Conservation (phyloP, 2,329 filamentous ascomycete species). For the Venturia oleaginea region DNA sequence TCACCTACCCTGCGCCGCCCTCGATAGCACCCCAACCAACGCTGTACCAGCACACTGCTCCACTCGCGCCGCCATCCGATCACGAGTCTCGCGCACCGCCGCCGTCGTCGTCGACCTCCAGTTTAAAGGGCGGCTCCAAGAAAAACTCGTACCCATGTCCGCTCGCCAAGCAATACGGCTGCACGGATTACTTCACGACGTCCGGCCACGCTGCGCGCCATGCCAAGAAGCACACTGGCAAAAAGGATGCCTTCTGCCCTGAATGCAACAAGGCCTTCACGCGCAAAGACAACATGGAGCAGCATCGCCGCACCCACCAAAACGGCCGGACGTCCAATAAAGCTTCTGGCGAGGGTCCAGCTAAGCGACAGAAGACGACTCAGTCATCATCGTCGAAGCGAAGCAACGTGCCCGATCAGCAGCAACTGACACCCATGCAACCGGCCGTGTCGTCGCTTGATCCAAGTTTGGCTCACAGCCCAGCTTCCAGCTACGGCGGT, state of each 20-base stretch:
- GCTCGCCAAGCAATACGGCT: constrained; percentile 60
- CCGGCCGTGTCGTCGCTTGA: constrained; percentile 6
- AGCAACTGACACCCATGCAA: background rate
- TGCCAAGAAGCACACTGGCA: constrained; percentile 74
- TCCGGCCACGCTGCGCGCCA: constrained; percentile 79
- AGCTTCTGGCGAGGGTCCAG: constrained; percentile 15
- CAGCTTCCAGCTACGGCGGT: constrained; percentile 12
- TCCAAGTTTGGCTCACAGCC: constrained; percentile 12
- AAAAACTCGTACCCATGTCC: constrained; percentile 47
- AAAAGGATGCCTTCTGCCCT: constrained; percentile 62
- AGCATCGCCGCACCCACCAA: constrained; percentile 69
- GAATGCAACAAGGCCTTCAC: constrained; percentile 75
- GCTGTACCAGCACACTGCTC: constrained; percentile 1
- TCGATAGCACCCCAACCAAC: constrained; percentile 13
- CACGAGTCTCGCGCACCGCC: background rate
- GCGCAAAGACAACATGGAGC: constrained; percentile 80
- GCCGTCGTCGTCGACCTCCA: background rate
- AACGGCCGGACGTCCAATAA: constrained; percentile 36
- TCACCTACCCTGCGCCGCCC: constrained; percentile 13
- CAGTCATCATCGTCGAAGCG: background rate
- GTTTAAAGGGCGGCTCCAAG: constrained; percentile 6
- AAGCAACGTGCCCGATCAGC: background rate
- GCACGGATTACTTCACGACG: constrained; percentile 73
- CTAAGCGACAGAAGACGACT: constrained; percentile 6
- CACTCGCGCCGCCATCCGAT: background rate